Percentiles rank a stretch among this genome's conserved stretches.
Evolutionary conservation across 2,329 filamentous ascomycete species (phyloP).

Genomic region (Penicillium sp.): DNA sequence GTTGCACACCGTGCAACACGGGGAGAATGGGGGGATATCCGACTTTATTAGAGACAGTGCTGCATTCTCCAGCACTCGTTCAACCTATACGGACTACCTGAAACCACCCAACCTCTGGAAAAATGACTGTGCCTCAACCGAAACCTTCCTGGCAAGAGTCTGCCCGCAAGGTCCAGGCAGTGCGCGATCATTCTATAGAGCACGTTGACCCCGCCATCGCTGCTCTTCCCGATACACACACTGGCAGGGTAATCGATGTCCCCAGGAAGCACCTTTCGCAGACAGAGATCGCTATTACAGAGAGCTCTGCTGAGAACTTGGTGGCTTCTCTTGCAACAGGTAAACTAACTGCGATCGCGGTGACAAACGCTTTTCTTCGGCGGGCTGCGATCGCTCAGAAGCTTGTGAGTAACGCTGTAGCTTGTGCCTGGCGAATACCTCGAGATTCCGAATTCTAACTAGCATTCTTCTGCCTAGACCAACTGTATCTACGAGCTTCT

Average conservation of each 20-base stretch:
- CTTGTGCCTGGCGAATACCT: background rate
- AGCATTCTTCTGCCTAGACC: slow-evolving; percentile 29
- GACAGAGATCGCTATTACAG: slow-evolving; percentile 52
- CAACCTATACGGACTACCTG: background rate
- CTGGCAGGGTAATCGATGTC: slow-evolving; percentile 26
- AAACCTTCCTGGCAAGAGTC: background rate
- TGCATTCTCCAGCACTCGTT: background rate
- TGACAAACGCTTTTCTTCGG: slow-evolving; percentile 54
- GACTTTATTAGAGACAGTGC: background rate
- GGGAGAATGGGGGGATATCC: background rate
- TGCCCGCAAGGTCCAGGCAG: background rate
- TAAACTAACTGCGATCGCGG: slow-evolving; percentile 43
- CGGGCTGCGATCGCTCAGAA: slow-evolving; percentile 55
- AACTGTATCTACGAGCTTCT: slow-evolving; percentile 49
- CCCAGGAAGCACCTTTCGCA: slow-evolving; percentile 47
- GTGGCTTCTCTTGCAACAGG: slow-evolving; percentile 44
- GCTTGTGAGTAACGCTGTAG: slow-evolving; percentile 31
- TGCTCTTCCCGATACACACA: slow-evolving; percentile 13
- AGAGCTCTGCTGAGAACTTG: slow-evolving; percentile 45
- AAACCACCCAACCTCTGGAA: background rate
- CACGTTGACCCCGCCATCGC: background rate
- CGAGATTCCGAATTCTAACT: background rate
- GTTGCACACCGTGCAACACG: background rate
- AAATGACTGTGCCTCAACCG: background rate
- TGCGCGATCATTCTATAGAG: background rate